Evolutionary conservation across 2,329 filamentous ascomycete species (phyloP).

Genomic region (Colletotrichum australisinense): DNA sequence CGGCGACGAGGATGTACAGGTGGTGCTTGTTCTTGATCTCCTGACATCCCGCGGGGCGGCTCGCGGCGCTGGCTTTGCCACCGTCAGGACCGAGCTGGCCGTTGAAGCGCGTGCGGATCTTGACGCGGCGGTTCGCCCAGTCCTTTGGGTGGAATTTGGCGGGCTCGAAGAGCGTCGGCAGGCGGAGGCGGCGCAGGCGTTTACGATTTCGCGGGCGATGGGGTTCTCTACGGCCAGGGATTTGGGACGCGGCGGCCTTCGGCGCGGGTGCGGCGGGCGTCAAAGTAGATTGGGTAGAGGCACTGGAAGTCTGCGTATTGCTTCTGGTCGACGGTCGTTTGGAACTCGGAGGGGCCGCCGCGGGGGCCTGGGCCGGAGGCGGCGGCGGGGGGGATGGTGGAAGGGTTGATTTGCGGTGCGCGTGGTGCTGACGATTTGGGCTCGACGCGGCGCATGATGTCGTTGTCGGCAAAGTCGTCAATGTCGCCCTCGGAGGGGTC

Average conservation of each 20-base stretch:
- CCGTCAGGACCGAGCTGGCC: slow-evolving; percentile 58
- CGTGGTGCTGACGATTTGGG: slow-evolving; percentile 45
- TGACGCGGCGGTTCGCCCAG: slow-evolving; percentile 94
- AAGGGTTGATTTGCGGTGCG: slow-evolving; percentile 46
- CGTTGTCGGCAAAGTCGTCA: slow-evolving; percentile 68
- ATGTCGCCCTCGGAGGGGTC: slow-evolving; percentile 92
- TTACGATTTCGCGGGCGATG: slow-evolving; percentile 87
- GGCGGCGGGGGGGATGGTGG: slow-evolving; percentile 48
- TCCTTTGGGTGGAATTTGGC: slow-evolving; percentile 95
- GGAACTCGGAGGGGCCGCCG: slow-evolving; percentile 38
- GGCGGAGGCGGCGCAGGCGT: slow-evolving; percentile 81
- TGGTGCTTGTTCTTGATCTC: slow-evolving; percentile 84
- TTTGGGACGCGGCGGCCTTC: slow-evolving; percentile 83
- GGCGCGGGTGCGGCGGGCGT: slow-evolving; percentile 77
- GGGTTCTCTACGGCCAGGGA: slow-evolving; percentile 84
- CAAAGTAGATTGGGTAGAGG: slow-evolving; percentile 97
- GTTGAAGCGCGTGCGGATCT: slow-evolving; percentile 59
- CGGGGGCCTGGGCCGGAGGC: slow-evolving; percentile 50
- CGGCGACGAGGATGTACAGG: slow-evolving; percentile 83
- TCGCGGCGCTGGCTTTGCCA: slow-evolving; percentile 53
- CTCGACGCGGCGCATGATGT: slow-evolving; percentile 63
- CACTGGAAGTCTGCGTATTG: slow-evolving; percentile 84
- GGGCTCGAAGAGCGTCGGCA: slow-evolving; percentile 85
- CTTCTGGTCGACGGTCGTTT: slow-evolving; percentile 58
- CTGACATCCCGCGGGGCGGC: slow-evolving; percentile 46